These are phyloP conservation scores for Aschersonia sp. DNA, from an alignment of 2,329 filamentous ascomycete species.

Conservation along the genomic window DNA sequence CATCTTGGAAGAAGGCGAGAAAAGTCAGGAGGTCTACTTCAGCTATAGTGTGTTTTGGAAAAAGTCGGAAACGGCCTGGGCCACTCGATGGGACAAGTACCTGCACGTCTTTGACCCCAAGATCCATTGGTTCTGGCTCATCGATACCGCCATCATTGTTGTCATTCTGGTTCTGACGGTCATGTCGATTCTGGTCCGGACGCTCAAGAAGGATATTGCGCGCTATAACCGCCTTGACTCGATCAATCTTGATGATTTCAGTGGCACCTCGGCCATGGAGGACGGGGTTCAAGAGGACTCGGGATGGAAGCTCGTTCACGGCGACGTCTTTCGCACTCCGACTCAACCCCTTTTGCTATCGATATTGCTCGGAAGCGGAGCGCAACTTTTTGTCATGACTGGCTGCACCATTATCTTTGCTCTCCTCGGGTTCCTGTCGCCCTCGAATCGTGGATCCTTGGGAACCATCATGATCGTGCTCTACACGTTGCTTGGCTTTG, in stretches of 20 bases:
- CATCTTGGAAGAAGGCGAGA: slow-evolving; percentile 42
- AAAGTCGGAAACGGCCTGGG: slow-evolving; percentile 75
- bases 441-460: slow-evolving; percentile 86
- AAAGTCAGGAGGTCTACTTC: slow-evolving; percentile 54
- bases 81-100: slow-evolving; percentile 97
- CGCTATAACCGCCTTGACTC: slow-evolving; percentile 91
- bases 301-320: slow-evolving; percentile 96
- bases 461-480: slow-evolving; percentile 87
- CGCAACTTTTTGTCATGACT: slow-evolving; percentile 95
- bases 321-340: slow-evolving; percentile 88
- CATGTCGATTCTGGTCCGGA: slow-evolving; percentile 77
- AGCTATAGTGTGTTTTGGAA: slow-evolving; percentile 91
- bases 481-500: slow-evolving; percentile 83
- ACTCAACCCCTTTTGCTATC: slow-evolving; percentile 72
- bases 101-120: slow-evolving; percentile 93
- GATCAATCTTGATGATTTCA: slow-evolving; percentile 79
- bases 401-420: slow-evolving; percentile 89
- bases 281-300: slow-evolving; percentile 96
- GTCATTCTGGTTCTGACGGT: slow-evolving; percentile 85
- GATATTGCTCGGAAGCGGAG: slow-evolving; percentile 80
- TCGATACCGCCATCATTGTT: slow-evolving; percentile 92
- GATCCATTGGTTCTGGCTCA: slow-evolving; percentile 97
- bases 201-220: slow-evolving; percentile 87
- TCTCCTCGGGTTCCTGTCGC: slow-evolving; percentile 84
- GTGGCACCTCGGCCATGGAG: slow-evolving; percentile 63